Conservation (phyloP, 2,329 filamentous ascomycete species). For the Paecilomyces variotii region DNA sequence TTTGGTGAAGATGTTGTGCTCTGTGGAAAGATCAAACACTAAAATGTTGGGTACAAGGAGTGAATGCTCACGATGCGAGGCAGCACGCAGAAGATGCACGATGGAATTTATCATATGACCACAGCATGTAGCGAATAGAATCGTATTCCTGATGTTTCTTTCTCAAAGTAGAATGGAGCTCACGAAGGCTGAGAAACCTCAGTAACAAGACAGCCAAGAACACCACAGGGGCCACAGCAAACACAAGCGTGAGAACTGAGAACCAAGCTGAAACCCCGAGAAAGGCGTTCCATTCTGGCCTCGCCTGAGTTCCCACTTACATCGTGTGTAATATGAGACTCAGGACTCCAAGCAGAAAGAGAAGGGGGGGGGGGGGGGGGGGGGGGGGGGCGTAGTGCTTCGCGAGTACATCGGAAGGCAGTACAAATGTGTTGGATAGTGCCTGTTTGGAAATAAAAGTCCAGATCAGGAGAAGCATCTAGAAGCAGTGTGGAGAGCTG, state of each 20-base stretch:
- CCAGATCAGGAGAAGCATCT: neutral
- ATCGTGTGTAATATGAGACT: neutral
- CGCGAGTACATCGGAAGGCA: neutral
- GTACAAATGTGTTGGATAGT: neutral
- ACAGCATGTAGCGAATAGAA: neutral
- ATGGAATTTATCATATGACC: neutral
- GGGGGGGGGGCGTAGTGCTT: neutral
- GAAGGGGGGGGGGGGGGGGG: neutral
- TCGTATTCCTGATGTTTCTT: neutral
- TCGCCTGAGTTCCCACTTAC: neutral
- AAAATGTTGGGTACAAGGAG: neutral
- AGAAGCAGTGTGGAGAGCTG: neutral
- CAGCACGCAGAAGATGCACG: neutral
- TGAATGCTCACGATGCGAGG: neutral
- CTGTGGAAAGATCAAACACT: constrained; percentile 52
- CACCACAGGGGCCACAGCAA: neutral
- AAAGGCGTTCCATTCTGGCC: neutral
- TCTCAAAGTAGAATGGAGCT: neutral
- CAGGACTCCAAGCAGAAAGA: neutral
- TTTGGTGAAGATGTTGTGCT: constrained; percentile 74
- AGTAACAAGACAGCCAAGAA: neutral
- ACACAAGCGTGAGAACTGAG: neutral
- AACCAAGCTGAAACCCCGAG: neutral
- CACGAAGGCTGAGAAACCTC: neutral
- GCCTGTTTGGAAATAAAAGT: neutral